Conservation (phyloP, 108 stramenopile genomes). For the Cyclotella baltica region DNA sequence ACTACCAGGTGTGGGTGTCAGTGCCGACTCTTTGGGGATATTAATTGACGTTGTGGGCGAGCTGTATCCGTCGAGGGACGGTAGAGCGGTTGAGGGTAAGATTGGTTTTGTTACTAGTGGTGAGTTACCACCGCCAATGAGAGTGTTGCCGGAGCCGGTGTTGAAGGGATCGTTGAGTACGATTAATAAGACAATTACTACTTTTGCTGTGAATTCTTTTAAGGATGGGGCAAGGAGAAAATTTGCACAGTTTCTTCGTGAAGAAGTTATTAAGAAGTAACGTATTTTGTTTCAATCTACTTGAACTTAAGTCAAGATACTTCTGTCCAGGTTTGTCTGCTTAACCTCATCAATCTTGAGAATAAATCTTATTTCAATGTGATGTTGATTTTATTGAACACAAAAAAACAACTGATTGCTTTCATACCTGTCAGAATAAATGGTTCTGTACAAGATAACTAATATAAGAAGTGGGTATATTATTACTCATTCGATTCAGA, state of each 20-base stretch:
- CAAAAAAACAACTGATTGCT: too few relatives aligned
- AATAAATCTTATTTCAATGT: too few relatives aligned
- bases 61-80: constrained; percentile 64
- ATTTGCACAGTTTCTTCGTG: constrained; percentile 33
- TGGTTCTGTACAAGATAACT: too few relatives aligned
- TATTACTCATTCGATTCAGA: too few relatives aligned
- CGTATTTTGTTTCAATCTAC: too few relatives aligned
- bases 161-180: constrained; percentile 64
- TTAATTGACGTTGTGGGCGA: constrained; percentile 82
- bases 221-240: constrained; percentile 66
- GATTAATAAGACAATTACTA: constrained; percentile 70
- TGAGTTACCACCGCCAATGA: constrained; percentile 66
- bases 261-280: not conserved
- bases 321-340: too few relatives aligned
- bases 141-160: constrained; percentile 66
- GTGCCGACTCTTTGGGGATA: constrained; percentile 64
- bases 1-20: constrained; percentile 66
- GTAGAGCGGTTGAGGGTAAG: constrained; percentile 72
- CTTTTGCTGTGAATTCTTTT: constrained; percentile 73
- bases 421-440: too few relatives aligned
- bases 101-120: constrained; percentile 77
- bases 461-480: too few relatives aligned
- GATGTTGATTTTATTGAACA: too few relatives aligned
- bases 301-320: too few relatives aligned
- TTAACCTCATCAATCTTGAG: too few relatives aligned